Evolutionary conservation across 768 basidiomycete genomes (phyloP).

Genomic region (Lentinula lateritia): DNA sequence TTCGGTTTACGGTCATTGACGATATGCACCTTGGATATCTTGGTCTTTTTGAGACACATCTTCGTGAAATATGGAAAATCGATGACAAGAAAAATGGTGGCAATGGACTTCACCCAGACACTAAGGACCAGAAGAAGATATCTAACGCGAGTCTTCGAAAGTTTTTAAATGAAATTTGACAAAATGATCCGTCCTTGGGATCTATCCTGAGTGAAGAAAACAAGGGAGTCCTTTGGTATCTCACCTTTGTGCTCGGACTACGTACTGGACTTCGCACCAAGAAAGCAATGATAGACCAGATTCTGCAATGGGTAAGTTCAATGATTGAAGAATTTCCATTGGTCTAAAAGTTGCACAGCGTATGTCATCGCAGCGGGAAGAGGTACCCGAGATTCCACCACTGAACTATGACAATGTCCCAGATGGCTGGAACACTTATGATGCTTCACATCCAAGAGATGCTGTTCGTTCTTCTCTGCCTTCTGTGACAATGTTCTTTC

Average conservation of each 20-base stretch:
- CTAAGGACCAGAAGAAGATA: too few relatives aligned
- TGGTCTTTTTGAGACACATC: constrained; percentile 21
- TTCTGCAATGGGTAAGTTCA: not conserved
- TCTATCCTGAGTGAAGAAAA: too few relatives aligned
- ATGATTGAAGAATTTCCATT: too few relatives aligned
- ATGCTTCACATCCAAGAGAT: too few relatives aligned
- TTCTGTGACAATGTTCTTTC: too few relatives aligned
- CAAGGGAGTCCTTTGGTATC: not conserved
- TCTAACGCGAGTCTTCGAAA: too few relatives aligned
- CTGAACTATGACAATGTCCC: too few relatives aligned
- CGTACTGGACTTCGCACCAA: not conserved
- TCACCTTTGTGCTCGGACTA: not conserved
- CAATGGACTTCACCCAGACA: too few relatives aligned
- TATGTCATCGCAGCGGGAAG: not conserved
- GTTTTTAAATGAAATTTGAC: too few relatives aligned
- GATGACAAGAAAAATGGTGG: not conserved
- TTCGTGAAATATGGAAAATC: constrained; percentile 14
- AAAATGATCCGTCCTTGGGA: not conserved
- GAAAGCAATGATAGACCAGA: not conserved
- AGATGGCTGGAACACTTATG: too few relatives aligned
- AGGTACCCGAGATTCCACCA: not conserved
- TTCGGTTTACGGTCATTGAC: too few relatives aligned
- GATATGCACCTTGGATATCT: constrained; percentile 8
- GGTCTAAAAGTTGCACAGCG: not conserved
- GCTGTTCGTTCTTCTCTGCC: too few relatives aligned